Conservation (phyloP, 768 basidiomycete genomes). For the Suillus subaureus region DNA sequence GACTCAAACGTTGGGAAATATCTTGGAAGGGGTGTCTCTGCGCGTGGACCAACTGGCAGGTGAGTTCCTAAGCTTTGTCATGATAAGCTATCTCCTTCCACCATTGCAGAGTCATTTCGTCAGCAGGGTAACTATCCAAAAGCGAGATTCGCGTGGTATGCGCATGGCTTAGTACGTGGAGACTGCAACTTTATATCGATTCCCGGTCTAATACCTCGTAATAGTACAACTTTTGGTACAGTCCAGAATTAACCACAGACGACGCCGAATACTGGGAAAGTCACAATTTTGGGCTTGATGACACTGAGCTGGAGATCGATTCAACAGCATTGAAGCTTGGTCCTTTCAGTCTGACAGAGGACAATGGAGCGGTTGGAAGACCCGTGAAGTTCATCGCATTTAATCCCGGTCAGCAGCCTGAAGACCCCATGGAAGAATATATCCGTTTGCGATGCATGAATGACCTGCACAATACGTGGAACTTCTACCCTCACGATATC, state of each 20-base stretch:
- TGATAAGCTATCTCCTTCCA: too few species aligned
- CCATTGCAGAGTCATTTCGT: background rate
- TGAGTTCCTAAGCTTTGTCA: background rate
- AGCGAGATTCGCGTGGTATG: background rate
- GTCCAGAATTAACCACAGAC: background rate
- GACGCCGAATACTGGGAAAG: background rate
- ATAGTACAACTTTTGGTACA: slow-evolving; percentile 3
- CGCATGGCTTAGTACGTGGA: slow-evolving; percentile 1
- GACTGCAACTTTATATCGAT: background rate
- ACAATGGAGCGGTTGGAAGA: too few species aligned
- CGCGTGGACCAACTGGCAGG: background rate
- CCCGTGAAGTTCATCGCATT: background rate
- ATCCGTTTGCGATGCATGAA: background rate
- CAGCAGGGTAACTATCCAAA: background rate
- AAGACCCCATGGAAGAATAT: background rate
- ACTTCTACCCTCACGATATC: too few species aligned
- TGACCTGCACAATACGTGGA: background rate
- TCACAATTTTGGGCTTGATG: background rate
- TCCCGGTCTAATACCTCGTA: background rate
- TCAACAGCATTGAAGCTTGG: background rate
- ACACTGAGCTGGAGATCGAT: background rate
- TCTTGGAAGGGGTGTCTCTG: background rate
- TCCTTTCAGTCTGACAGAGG: background rate
- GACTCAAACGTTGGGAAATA: background rate
- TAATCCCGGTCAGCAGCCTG: background rate